Percentiles rank a stretch among this genome's conserved stretches.
Conservation (phyloP, 192 early-diverging fungal species). For the Podila clonocystis region DNA sequence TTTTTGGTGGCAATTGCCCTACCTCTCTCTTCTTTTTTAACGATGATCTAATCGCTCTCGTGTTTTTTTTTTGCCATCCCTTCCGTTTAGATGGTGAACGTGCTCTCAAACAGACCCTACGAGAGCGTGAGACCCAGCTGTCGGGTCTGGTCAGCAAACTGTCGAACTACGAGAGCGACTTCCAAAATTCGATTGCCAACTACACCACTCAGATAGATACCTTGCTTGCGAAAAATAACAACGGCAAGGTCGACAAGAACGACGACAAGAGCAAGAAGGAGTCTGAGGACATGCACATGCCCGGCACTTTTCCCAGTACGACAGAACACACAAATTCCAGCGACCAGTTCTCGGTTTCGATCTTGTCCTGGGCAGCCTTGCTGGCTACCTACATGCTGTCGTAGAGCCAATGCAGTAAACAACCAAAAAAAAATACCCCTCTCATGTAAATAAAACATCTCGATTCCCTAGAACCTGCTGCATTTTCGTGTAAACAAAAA, state of each 20-base stretch:
- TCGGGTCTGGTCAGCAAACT: slow-evolving; percentile 34
- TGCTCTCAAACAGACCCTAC: slow-evolving; percentile 33
- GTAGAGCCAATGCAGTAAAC: background rate
- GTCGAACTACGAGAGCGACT: slow-evolving; percentile 20
- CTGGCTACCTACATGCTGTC: slow-evolving; percentile 39
- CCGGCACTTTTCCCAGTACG: slow-evolving; percentile 25
- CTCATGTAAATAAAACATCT: background rate
- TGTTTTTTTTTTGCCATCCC: background rate
- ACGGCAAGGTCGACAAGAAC: background rate
- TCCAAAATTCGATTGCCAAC: slow-evolving; percentile 33
- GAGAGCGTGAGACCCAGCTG: slow-evolving; percentile 35
- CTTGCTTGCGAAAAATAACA: background rate
- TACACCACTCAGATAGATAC: slow-evolving; percentile 1
- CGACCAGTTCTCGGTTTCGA: slow-evolving; percentile 21
- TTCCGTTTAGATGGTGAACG: slow-evolving; percentile 22
- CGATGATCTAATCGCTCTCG: background rate
- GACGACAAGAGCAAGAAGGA: background rate
- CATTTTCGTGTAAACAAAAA: too few relatives aligned
- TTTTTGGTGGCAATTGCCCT: too few relatives aligned
- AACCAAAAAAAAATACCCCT: background rate
- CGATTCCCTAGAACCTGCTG: too few relatives aligned
- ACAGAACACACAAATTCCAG: background rate
- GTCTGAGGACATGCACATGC: slow-evolving; percentile 14
- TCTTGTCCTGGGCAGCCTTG: slow-evolving; percentile 39
- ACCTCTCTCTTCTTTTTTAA: background rate